phyloP scores from a whole-genome alignment of 768 basidiomycete genomes.

The Candolleomyces efflorescens region DNA sequence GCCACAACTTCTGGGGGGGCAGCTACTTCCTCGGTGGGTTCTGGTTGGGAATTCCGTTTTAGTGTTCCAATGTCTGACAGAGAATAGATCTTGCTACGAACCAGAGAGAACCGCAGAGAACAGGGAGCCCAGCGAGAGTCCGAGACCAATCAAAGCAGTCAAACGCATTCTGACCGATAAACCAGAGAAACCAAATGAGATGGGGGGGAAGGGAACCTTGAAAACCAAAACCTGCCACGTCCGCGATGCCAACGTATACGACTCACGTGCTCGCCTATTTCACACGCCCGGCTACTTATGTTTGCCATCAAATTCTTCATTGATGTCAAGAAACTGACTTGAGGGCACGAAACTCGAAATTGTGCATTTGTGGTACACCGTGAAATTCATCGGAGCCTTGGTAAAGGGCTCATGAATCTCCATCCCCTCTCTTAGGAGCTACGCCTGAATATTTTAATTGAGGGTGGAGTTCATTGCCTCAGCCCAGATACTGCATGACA shows the following conservation, averaged over 20 bases:
- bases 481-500: too few species aligned
- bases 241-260: conserved; percentile 4
- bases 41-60: conserved; percentile 5
- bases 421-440: too few species aligned
- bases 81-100: conserved; percentile 15
- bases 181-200: conserved; percentile 5
- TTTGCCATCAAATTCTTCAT: too few species aligned
- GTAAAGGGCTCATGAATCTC: too few species aligned
- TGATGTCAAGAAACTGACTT: too few species aligned
- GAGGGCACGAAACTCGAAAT: too few species aligned
- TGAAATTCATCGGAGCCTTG: too few species aligned
- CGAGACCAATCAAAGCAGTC: conserved; percentile 18
- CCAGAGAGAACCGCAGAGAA: conserved; percentile 16
- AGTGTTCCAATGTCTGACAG: background rate
- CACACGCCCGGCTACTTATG: background rate
- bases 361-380: too few species aligned
- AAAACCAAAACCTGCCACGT: conserved; percentile 16
- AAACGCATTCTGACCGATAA: conserved; percentile 22
- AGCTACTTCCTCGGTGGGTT: conserved; percentile 25
- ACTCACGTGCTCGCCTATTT: conserved; percentile 4
- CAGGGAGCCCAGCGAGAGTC: conserved; percentile 20
- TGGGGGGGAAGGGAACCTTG: background rate
- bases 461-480: too few species aligned
- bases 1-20: conserved; percentile 52
- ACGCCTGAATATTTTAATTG: too few species aligned